phyloP scores from a whole-genome alignment of 129 eudicot species.

The Flaveria ramosissima region DNA sequence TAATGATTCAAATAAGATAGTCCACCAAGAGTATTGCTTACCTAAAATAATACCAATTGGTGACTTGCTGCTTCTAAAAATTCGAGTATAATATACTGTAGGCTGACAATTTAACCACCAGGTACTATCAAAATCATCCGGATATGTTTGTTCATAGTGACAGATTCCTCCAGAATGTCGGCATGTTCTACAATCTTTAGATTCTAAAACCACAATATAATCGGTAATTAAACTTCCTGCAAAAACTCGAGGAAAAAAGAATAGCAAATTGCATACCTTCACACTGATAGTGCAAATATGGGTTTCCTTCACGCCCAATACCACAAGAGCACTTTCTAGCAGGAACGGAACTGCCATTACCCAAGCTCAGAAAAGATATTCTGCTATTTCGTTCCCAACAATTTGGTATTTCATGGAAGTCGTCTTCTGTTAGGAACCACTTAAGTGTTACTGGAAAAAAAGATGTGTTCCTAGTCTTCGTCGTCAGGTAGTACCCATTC shows the following conservation, averaged over 20 bases:
- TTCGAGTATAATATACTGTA: neutral
- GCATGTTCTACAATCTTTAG: neutral
- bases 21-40: neutral
- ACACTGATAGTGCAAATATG: conserved; percentile 2
- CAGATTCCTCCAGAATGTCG: neutral
- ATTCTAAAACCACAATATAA: neutral
- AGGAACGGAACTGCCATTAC: neutral
- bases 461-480: neutral
- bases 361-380: neutral
- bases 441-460: neutral
- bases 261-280: neutral
- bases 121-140: neutral
- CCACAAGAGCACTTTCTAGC: conserved; percentile 7
- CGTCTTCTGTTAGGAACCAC: conserved; percentile 1
- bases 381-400: neutral
- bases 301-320: neutral
- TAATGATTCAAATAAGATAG: neutral
- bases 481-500: neutral
- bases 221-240: neutral
- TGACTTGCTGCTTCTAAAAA: neutral
- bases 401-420: neutral
- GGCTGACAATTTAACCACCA: neutral
- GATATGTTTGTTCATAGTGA: neutral
- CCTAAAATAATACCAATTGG: neutral
- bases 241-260: neutral